A percentile compares a stretch with the other conserved stretches of the same genome.
These are phyloP conservation scores for Mycena vitilis DNA, from an alignment of 768 basidiomycete genomes.

Conservation along the genomic window DNA sequence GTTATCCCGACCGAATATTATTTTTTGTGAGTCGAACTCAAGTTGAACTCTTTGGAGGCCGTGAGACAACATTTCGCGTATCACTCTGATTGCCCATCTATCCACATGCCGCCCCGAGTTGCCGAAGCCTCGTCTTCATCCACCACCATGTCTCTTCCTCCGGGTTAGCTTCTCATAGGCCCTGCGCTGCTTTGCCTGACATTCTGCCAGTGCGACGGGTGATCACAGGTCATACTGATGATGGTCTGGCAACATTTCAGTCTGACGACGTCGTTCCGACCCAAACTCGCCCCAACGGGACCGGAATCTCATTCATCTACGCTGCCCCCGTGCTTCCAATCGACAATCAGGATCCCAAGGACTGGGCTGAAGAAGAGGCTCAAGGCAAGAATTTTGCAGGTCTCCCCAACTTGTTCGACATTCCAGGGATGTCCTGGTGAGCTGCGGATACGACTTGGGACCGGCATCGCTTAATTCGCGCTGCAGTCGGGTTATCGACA, in stretches of 20 bases:
- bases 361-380: background rate
- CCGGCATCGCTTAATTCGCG: background rate
- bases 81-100: too few species aligned
- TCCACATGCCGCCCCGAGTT: too few species aligned
- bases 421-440: conserved; percentile 1
- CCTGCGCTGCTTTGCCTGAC: background rate
- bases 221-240: conserved; percentile 1
- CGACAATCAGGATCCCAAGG: conserved; percentile 4
- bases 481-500: background rate
- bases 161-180: too few species aligned
- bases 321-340: background rate
- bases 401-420: conserved; percentile 1
- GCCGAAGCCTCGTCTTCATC: too few species aligned
- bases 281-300: background rate
- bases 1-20: too few species aligned
- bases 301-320: background rate
- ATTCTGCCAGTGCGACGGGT: background rate
- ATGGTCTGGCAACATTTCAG: background rate
- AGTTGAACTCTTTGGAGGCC: too few species aligned
- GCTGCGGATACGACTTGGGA: background rate
- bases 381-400: conserved; percentile 3
- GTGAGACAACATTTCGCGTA: too few species aligned
- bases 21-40: too few species aligned
- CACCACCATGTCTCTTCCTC: too few species aligned
- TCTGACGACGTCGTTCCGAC: background rate